A percentile compares a stretch with the other conserved stretches of the same genome.
Conservation (phyloP, 768 basidiomycete genomes). For the Russula brevipes region DNA sequence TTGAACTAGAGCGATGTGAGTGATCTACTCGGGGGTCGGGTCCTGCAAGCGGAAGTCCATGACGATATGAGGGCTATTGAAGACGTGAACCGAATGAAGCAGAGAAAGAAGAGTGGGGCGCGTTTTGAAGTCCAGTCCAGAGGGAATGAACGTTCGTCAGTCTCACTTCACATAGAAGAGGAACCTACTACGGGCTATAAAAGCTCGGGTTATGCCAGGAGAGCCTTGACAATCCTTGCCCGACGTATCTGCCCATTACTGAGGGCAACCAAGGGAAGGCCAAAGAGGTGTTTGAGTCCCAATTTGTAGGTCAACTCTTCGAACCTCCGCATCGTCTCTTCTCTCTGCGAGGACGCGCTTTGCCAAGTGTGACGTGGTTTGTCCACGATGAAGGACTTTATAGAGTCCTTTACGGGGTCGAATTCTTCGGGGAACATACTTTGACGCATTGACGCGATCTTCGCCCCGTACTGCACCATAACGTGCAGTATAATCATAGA, state of each 20-base stretch:
- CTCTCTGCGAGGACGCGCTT: conserved; percentile 22
- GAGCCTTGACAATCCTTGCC: conserved; percentile 74
- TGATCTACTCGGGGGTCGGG: conserved; percentile 64
- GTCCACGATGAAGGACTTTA: conserved; percentile 11
- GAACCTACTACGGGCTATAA: conserved; percentile 53
- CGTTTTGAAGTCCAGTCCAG: conserved; percentile 66
- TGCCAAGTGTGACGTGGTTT: conserved; percentile 14
- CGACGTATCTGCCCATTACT: conserved; percentile 90
- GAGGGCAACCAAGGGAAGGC: conserved; percentile 77
- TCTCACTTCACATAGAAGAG: background rate
- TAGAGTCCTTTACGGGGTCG: conserved; percentile 11
- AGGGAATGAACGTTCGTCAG: conserved; percentile 35
- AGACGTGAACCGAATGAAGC: conserved; percentile 48
- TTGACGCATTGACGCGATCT: conserved; percentile 69
- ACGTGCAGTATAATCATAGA: conserved; percentile 89
- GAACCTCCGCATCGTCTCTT: conserved; percentile 36
- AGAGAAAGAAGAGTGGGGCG: conserved; percentile 53
- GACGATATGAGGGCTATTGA: conserved; percentile 53
- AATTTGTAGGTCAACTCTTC: conserved; percentile 51
- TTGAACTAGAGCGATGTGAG: conserved; percentile 55
- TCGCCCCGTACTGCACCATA: conserved; percentile 87
- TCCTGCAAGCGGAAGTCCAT: conserved; percentile 68
- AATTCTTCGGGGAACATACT: conserved; percentile 42
- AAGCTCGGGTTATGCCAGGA: conserved; percentile 65
- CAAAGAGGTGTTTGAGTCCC: conserved; percentile 58